Base-by-base conservation (phyloP, 106 monocot genomes). In the Dioscorea dumetorum region DNA sequence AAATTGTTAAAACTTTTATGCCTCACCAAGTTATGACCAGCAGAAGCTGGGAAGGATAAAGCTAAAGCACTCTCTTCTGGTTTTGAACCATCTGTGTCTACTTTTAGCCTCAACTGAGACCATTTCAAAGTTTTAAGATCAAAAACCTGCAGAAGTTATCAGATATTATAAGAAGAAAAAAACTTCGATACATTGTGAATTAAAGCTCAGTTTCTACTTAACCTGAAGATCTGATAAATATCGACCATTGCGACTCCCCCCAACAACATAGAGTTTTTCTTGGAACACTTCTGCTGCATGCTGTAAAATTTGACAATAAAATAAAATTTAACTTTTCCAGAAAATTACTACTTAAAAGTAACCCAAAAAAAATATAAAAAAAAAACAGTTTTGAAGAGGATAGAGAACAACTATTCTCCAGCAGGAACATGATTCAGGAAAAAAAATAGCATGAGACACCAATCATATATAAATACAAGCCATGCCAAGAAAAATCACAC, bases 181-280 rank as follows among this genome's bases (percentile, higher is more conserved):
- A 33, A 60, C 3, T 41, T 41, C 10, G 5, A 8, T 8, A 41
- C 41, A 41, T 41, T 8, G 41, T 13, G 51, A 24, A 70, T 62
- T 1, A 11, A 1, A 22, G n/a, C 22, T 59, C 12, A 15, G 10
- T 15, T 19, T 14, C 49, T 18, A 12, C 14, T 64, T 33, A 49
- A 94, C 94, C 90, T 94, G 90, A 72, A 90, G 64, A 68, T 94
- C 87, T 24, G 87, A 87, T 28, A 94, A 67, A 79, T 87, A 94
- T 48, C 85, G 79, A 31, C 95, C 95, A 80, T 95, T 85, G 49
- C 88, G 85, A 74, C 95, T 88, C 51, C 95, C 94, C 4, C 91
- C 95, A 71, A 84, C 50, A 51, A 95, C 76, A 58, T 85, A 90
- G 53, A 94, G 85, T 62, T 94, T 95, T 48, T 73, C 88, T 24